Evolutionary conservation across 2,329 filamentous ascomycete genomes (phyloP).

Genomic region (Balansia obtecta): DNA sequence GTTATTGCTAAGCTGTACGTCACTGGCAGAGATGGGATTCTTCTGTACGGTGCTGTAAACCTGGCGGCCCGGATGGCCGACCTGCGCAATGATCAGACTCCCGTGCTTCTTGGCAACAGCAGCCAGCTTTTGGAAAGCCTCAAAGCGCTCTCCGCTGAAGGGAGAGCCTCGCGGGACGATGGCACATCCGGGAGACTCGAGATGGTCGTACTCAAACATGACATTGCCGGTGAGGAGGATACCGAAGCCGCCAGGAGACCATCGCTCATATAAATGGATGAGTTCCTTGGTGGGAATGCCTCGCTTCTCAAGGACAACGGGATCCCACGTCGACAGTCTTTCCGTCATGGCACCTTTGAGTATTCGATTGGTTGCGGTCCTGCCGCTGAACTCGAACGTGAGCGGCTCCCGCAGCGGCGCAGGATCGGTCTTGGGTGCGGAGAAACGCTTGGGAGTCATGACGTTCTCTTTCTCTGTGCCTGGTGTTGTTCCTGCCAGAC

Average conservation of each 20-base stretch:
- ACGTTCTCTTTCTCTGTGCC: no score
- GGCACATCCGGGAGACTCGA: conserved; percentile 42
- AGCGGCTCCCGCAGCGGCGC: conserved; percentile 30
- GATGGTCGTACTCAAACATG: conserved; percentile 48
- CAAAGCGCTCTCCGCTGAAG: conserved; percentile 45
- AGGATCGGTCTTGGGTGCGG: conserved; percentile 6
- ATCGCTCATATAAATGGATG: conserved; percentile 43
- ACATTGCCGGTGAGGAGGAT: conserved; percentile 51
- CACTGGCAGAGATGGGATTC: conserved; percentile 28
- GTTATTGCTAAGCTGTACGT: conserved; percentile 19
- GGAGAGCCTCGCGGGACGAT: conserved; percentile 43
- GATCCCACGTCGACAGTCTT: conserved; percentile 46
- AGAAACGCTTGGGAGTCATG: conserved; percentile 7
- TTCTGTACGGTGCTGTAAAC: conserved; percentile 12
- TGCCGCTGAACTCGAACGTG: conserved; percentile 36
- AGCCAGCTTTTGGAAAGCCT: conserved; percentile 46
- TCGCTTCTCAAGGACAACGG: conserved; percentile 36
- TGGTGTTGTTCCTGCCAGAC: no score
- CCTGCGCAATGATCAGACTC: conserved; percentile 46
- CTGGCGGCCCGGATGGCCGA: conserved; percentile 43
- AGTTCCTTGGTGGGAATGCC: conserved; percentile 26
- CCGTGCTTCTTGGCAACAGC: conserved; percentile 43
- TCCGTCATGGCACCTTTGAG: conserved; percentile 59
- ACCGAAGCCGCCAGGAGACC: conserved; percentile 46
- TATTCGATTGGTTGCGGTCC: conserved; percentile 50